Evolutionary conservation across 2,329 filamentous ascomycete species (phyloP).

Genomic region (Sordariomycetes sp.): DNA sequence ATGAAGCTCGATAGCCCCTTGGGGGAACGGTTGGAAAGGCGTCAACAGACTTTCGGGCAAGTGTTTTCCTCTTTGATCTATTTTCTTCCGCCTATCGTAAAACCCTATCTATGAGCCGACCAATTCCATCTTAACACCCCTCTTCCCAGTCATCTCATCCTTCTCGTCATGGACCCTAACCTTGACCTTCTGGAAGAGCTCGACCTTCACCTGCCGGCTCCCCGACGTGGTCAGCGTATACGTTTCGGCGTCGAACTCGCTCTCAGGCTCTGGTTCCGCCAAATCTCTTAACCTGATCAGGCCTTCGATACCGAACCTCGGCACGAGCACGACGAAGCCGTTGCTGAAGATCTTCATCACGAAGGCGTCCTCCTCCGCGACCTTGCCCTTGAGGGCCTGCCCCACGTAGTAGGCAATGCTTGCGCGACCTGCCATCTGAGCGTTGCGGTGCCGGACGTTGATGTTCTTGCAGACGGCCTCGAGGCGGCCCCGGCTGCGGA

Average conservation of each 20-base stretch:
- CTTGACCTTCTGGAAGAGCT: conserved; percentile 85
- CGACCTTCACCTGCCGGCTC: conserved; percentile 50
- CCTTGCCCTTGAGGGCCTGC: conserved; percentile 75
- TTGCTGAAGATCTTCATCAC: conserved; percentile 97
- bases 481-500: conserved; percentile 74
- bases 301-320: conserved; percentile 89
- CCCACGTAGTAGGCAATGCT: conserved; percentile 98
- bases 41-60: too few species aligned
- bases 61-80: background rate
- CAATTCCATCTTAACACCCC: conserved; percentile 72
- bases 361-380: conserved; percentile 80
- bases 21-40: too few species aligned
- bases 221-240: conserved; percentile 62
- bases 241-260: conserved; percentile 75
- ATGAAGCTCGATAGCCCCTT: too few species aligned
- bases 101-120: conserved; percentile 22
- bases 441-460: conserved; percentile 94
- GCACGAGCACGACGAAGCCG: conserved; percentile 93
- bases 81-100: background rate
- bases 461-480: conserved; percentile 97
- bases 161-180: conserved; percentile 88
- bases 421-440: conserved; percentile 87
- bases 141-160: conserved; percentile 93
- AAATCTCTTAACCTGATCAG: conserved; percentile 81
- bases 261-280: conserved; percentile 66